phyloP scores from a whole-genome alignment of 768 basidiomycete species.

The Boletus sensibilis region DNA sequence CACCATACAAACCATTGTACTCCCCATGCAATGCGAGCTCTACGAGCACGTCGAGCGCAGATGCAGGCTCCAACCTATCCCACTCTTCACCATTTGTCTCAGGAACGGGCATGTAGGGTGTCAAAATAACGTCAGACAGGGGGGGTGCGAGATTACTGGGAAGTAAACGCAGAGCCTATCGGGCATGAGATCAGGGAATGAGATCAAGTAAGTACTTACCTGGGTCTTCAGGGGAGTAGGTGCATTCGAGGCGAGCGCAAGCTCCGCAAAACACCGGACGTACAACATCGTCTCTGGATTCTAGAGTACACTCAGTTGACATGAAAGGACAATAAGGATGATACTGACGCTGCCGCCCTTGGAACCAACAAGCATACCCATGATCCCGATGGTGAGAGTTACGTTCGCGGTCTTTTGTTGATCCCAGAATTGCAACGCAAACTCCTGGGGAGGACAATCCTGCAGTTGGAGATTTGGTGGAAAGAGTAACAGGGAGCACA shows the following conservation, averaged over 20 bases:
- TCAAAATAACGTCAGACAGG: slow-evolving; percentile 63
- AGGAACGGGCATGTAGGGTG: slow-evolving; percentile 74
- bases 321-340: neutral
- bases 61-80: slow-evolving; percentile 80
- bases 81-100: slow-evolving; percentile 90
- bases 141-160: slow-evolving; percentile 55
- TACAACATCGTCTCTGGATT: slow-evolving; percentile 56
- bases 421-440: slow-evolving; percentile 96
- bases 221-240: slow-evolving; percentile 86
- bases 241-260: slow-evolving; percentile 91
- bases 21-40: slow-evolving; percentile 86
- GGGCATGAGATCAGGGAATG: slow-evolving; percentile 30
- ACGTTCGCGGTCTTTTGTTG: slow-evolving; percentile 84
- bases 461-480: slow-evolving; percentile 59
- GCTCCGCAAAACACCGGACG: slow-evolving; percentile 79
- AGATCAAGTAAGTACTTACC: slow-evolving; percentile 39
- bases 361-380: slow-evolving; percentile 80
- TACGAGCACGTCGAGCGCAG: slow-evolving; percentile 80
- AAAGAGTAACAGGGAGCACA: slow-evolving; percentile 70
- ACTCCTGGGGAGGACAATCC: slow-evolving; percentile 75
- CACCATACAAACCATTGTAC: slow-evolving; percentile 66
- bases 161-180: slow-evolving; percentile 58
- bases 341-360: slow-evolving; percentile 62
- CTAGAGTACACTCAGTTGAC: slow-evolving; percentile 33
- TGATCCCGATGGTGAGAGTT: slow-evolving; percentile 73